A percentile compares a stretch with the other conserved stretches of the same genome.
These are phyloP conservation scores for Kazachstania africana DNA, from an alignment of 805 yeast species.

Conservation along the genomic window DNA sequence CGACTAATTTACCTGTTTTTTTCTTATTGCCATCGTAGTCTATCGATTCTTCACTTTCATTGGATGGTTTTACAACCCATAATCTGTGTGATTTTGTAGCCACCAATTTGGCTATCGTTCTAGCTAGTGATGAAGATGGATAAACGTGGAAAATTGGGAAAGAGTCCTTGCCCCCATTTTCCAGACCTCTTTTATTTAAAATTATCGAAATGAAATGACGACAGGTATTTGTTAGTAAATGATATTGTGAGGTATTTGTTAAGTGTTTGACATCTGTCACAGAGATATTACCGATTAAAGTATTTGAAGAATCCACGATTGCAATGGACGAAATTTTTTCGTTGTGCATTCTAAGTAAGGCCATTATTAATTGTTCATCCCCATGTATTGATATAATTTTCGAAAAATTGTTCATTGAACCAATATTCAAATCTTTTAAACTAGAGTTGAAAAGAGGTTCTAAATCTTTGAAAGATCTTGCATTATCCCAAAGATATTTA, in stretches of 20 bases:
- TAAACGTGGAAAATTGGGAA: slow-evolving; percentile 93
- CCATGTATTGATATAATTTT: slow-evolving; percentile 72
- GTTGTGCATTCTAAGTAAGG: slow-evolving; percentile 70
- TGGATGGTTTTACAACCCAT: slow-evolving; percentile 51
- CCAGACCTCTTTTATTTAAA: slow-evolving; percentile 75
- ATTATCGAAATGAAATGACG: slow-evolving; percentile 81
- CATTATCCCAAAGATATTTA: slow-evolving; percentile 82
- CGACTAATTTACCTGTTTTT: slow-evolving; percentile 64
- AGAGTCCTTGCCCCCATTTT: slow-evolving; percentile 76
- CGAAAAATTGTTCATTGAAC: slow-evolving; percentile 35
- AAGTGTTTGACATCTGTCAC: slow-evolving; percentile 87
- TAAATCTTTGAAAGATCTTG: slow-evolving; percentile 69
- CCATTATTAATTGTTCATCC: slow-evolving; percentile 77
- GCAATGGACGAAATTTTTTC: slow-evolving; percentile 82
- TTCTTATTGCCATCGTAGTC: background rate
- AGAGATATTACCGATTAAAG: slow-evolving; percentile 80
- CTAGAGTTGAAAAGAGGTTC: slow-evolving; percentile 62
- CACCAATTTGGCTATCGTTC: slow-evolving; percentile 89
- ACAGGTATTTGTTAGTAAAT: slow-evolving; percentile 66
- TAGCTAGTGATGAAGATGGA: slow-evolving; percentile 60
- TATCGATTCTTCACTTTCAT: background rate
- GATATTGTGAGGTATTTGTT: slow-evolving; percentile 74
- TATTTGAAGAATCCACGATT: slow-evolving; percentile 66
- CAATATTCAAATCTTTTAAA: slow-evolving; percentile 61
- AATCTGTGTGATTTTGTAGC: slow-evolving; percentile 88